Evolutionary conservation across 192 early-diverging fungal species (phyloP).

Genomic region (Linnemannia exigua): DNA sequence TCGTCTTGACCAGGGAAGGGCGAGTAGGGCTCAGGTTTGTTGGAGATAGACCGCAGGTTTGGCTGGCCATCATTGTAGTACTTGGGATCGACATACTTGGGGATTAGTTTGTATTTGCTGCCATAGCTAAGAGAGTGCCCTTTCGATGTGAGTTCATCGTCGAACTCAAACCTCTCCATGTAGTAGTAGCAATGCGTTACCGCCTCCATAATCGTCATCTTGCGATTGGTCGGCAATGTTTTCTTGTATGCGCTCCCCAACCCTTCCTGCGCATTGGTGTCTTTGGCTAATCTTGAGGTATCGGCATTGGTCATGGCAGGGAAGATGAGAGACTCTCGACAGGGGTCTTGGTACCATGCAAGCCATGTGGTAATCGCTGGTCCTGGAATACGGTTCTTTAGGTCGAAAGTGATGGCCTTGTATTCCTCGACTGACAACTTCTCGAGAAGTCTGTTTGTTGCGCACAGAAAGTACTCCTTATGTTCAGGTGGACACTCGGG

Average conservation of each 20-base stretch:
- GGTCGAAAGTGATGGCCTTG: not conserved
- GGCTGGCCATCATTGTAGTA: too few species aligned
- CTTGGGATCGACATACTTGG: too few species aligned
- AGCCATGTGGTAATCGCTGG: not conserved
- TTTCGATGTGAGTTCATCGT: too few species aligned
- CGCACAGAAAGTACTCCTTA: not conserved
- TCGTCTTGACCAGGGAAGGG: too few species aligned
- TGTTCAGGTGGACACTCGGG: not conserved
- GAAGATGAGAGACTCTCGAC: not conserved
- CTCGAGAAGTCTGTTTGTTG: not conserved
- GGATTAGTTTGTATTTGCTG: too few species aligned
- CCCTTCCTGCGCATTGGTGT: conserved; percentile 1
- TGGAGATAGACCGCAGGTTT: too few species aligned
- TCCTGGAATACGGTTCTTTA: not conserved
- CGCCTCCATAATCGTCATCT: too few species aligned
- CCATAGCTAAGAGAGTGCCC: too few species aligned
- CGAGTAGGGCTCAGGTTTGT: too few species aligned
- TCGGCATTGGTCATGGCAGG: not conserved
- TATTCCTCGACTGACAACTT: not conserved
- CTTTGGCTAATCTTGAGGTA: not conserved
- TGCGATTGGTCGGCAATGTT: not conserved
- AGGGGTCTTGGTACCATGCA: not conserved
- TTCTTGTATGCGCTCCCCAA: not conserved
- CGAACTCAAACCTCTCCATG: too few species aligned
- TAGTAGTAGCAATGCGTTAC: too few species aligned